These are phyloP conservation scores for Aureobasidium namibiae DNA, from an alignment of 2,329 filamentous ascomycete species.

Conservation along the genomic window DNA sequence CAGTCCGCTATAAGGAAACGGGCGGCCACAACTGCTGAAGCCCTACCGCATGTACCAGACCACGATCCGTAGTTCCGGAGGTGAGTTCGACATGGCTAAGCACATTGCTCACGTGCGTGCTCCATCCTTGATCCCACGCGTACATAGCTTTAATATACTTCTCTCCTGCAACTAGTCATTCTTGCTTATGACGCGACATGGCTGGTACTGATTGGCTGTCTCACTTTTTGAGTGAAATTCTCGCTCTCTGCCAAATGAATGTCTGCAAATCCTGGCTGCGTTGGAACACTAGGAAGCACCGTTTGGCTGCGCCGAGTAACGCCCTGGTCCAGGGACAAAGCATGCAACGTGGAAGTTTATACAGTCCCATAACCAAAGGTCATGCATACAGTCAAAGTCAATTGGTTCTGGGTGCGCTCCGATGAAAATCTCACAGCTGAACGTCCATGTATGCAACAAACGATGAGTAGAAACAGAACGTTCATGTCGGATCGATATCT, in stretches of 20 bases:
- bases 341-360: not conserved
- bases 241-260: not conserved
- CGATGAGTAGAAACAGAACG: not conserved
- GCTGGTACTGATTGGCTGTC: not conserved
- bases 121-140: not conserved
- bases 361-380: not conserved
- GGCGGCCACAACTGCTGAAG: not conserved
- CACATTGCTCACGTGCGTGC: not conserved
- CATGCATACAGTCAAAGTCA: not conserved
- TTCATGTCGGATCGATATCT: not conserved
- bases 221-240: not conserved
- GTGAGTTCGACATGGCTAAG: not conserved
- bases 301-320: not conserved
- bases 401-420: not conserved
- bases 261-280: not conserved
- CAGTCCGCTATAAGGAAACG: not conserved
- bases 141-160: not conserved
- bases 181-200: not conserved
- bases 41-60: not conserved
- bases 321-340: not conserved
- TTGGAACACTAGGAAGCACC: not conserved
- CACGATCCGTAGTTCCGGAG: not conserved
- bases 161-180: not conserved
- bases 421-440: not conserved
- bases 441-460: not conserved